phyloP scores from a whole-genome alignment of 257 asterid genomes.

The Dorcoceras hygrometricum region DNA sequence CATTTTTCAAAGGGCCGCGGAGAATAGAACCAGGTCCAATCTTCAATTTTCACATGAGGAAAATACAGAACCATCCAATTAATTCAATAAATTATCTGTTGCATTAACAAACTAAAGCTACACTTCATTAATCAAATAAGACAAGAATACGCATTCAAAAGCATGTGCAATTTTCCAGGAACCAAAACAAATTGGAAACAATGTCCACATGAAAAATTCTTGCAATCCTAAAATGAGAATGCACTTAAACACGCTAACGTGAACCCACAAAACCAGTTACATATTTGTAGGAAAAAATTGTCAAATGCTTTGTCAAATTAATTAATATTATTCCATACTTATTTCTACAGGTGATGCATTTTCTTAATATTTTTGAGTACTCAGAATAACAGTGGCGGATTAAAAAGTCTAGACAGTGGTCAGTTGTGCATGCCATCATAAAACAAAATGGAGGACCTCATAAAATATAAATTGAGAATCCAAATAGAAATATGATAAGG shows the following conservation, averaged over 20 bases:
- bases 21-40: conserved; percentile 92
- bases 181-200: not conserved
- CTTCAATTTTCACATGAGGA: conserved; percentile 41
- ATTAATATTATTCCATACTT: not conserved
- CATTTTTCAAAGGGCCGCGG: conserved; percentile 86
- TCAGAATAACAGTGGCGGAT: not conserved
- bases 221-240: not conserved
- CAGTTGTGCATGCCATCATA: not conserved
- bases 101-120: conserved; percentile 3
- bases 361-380: not conserved
- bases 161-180: conserved; percentile 12
- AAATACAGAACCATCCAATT: conserved; percentile 17
- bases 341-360: not conserved
- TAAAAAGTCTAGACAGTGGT: not conserved
- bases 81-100: conserved; percentile 13
- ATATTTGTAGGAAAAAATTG: not conserved
- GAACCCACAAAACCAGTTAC: conserved; percentile 6
- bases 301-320: not conserved
- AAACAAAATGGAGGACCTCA: conserved; percentile 2
- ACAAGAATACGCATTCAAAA: not conserved
- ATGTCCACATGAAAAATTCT: not conserved
- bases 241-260: not conserved
- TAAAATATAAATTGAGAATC: not conserved
- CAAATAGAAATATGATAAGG: conserved; percentile 2
- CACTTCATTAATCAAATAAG: not conserved